Percentiles rank a stretch among this genome's conserved stretches.
phyloP scores from a whole-genome alignment of 2,329 filamentous ascomycete species.

The Aureobasidium melanogenum region DNA sequence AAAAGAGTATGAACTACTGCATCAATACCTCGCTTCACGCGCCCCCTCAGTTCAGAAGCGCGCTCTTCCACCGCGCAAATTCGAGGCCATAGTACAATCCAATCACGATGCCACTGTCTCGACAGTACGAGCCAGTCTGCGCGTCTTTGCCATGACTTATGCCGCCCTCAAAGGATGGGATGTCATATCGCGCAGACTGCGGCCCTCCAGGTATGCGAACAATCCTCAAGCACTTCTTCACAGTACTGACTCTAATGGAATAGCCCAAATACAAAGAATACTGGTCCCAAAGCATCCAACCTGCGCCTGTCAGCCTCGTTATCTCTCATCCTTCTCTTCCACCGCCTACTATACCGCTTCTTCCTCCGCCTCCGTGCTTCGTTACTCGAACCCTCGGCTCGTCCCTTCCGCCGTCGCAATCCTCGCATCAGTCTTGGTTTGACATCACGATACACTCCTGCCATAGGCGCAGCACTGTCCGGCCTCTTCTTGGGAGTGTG shows the following conservation, averaged over 20 bases:
- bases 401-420: constrained; percentile 74
- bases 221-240: neutral
- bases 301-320: constrained; percentile 74
- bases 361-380: constrained; percentile 70
- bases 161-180: constrained; percentile 40
- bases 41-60: constrained; percentile 52
- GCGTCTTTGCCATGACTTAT: constrained; percentile 35
- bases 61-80: constrained; percentile 41
- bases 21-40: constrained; percentile 72
- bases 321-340: constrained; percentile 76
- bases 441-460: constrained; percentile 76
- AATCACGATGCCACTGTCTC: constrained; percentile 29
- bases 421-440: constrained; percentile 64
- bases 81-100: constrained; percentile 41
- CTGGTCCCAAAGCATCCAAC: constrained; percentile 38
- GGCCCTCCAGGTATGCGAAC: neutral
- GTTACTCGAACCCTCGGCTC: constrained; percentile 66
- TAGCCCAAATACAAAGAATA: neutral
- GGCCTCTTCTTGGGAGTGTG: constrained; percentile 74
- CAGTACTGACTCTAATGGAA: neutral
- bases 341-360: constrained; percentile 84
- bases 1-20: constrained; percentile 75
- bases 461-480: constrained; percentile 80
- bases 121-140: constrained; percentile 37
- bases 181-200: constrained; percentile 28